Evolutionary conservation across 352 stramenopile species (phyloP), one percentile per base, ranked within the genome.

Genomic region (Phytopythium litorale): DNA sequence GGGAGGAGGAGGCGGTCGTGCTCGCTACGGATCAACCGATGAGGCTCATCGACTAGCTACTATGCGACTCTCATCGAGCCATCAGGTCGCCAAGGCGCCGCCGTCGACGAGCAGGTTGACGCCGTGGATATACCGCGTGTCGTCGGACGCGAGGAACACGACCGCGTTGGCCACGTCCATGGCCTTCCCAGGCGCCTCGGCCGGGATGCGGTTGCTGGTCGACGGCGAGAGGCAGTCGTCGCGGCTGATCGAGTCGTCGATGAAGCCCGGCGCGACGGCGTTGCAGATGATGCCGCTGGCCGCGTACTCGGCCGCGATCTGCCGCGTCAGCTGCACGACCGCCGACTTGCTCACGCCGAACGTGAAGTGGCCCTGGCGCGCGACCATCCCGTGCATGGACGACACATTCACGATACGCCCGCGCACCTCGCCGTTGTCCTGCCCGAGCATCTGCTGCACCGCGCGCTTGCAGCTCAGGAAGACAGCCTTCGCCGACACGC

Each of bases 381-480:
- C 78, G 28, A 88, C 64, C 74, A 89, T 81, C 0, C 78, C 78
- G 56, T 82, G 79, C 58, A 84, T 59, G 28, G 79, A 87, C 49
- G 76, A 86, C 7, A 88, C 64, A 64, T 91, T 89, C 12, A 88
- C 76, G 40, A 89, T 89, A 43, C 78, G 78, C 13, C 78, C 81
- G 16, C 79, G 78, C 30, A 91, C 70, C 3, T 61, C 68, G 52
- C 52, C 67, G 40, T 82, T 84, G 60, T 91, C 78, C 49, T 89
- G 81, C 15, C 63, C 71, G 16, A 91, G 60, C 60, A 91, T 75
- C 68, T 88, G 77, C 64, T 82, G 66, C 25, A 91, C 60, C 12
- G 76, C 79, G 42, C 79, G 78, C 66, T 89, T 87, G 72, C 81
- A 88, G 67, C 77, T 89, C 8, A 89, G 62, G 59, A 91, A 89